These are phyloP conservation scores for Pythium rishiriense DNA, from an alignment of 352 stramenopile genomes.

Conservation along the genomic window DNA sequence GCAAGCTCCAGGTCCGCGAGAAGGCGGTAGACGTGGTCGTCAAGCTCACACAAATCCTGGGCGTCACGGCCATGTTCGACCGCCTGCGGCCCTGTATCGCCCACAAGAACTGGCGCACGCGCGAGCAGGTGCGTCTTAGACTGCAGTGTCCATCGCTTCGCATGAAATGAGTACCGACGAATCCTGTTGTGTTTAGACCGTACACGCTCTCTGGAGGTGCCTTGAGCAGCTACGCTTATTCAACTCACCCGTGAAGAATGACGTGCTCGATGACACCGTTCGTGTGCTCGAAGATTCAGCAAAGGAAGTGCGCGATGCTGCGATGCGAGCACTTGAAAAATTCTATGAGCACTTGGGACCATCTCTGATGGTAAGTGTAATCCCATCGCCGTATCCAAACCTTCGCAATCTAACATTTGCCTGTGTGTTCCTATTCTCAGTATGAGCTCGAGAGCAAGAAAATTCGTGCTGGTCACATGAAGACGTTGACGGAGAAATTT, in stretches of 20 bases:
- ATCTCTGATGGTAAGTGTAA: conserved; percentile 57
- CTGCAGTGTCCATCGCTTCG: too few species aligned
- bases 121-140: conserved; percentile 60
- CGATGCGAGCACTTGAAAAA: conserved; percentile 63
- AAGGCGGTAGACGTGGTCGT: conserved; percentile 78
- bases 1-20: conserved; percentile 68
- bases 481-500: conserved; percentile 67
- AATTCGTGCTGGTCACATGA: conserved; percentile 76
- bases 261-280: conserved; percentile 64
- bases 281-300: conserved; percentile 75
- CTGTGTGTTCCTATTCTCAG: conserved; percentile 24
- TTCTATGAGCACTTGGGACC: conserved; percentile 73
- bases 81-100: conserved; percentile 33
- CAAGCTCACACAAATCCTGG: conserved; percentile 59
- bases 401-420: not conserved
- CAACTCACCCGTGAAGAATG: conserved; percentile 44
- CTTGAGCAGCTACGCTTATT: conserved; percentile 59
- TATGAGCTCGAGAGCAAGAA: conserved; percentile 70
- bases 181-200: conserved; percentile 35
- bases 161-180: not conserved
- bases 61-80: conserved; percentile 59
- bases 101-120: conserved; percentile 86
- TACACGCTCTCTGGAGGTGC: conserved; percentile 66
- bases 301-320: conserved; percentile 81
- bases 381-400: not conserved